Percentiles rank a stretch among this genome's conserved stretches.
Evolutionary conservation across 257 asterid species (phyloP).

Genomic region (Forsythia suspensa): DNA sequence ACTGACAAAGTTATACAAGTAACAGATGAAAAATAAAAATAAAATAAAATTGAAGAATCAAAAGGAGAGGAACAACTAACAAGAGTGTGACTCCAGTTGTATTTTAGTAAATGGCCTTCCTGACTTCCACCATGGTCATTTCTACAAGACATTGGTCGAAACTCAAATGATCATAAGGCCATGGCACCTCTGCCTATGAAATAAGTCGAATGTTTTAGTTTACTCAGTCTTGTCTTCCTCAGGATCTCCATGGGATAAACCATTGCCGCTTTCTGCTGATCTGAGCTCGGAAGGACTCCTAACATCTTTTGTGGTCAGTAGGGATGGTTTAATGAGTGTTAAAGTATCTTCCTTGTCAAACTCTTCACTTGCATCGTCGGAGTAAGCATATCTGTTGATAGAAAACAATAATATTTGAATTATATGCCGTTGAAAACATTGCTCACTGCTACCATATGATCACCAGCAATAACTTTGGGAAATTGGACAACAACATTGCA

Average conservation of each 20-base stretch:
- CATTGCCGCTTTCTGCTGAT: constrained; percentile 40
- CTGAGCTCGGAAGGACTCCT: constrained; percentile 43
- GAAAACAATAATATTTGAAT: not conserved
- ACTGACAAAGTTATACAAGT: not conserved
- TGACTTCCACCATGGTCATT: not conserved
- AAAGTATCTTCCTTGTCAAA: constrained; percentile 73
- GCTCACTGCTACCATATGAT: not conserved
- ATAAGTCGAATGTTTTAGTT: constrained; percentile 18
- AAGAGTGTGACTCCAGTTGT: no score
- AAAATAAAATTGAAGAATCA: not conserved
- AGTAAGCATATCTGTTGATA: constrained; percentile 74
- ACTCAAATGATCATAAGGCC: not conserved
- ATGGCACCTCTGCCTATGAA: not conserved
- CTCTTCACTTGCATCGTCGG: constrained; percentile 81
- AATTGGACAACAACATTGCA: not conserved
- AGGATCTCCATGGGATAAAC: constrained; percentile 34
- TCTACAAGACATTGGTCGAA: constrained; percentile 31
- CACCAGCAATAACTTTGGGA: not conserved
- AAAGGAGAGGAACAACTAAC: not conserved
- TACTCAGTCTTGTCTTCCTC: constrained; percentile 82
- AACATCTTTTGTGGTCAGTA: constrained; percentile 55
- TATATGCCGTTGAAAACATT: not conserved
- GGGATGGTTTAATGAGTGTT: constrained; percentile 82
- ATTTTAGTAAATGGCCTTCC: not conserved
- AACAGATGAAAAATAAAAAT: not conserved